Percentiles rank a stretch among this genome's conserved stretches.
Conservation (phyloP, 2,329 filamentous ascomycete genomes). For the Mycogone perniciosa region DNA sequence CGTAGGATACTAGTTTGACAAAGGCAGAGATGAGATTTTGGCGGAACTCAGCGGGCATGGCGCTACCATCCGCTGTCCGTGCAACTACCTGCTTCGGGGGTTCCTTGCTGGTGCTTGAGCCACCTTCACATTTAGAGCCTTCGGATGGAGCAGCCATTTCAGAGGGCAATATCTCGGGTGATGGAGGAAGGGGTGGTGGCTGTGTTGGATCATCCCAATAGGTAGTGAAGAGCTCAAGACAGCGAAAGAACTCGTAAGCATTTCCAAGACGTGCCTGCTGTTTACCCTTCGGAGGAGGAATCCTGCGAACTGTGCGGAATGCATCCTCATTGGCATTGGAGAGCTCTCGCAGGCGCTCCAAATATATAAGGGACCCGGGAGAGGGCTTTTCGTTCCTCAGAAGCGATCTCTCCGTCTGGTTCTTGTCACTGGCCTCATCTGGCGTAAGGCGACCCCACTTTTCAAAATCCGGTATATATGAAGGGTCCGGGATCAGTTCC, state of each 20-base stretch:
- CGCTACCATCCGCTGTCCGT: constrained; percentile 44
- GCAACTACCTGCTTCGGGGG: constrained; percentile 3
- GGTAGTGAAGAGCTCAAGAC: constrained; percentile 50
- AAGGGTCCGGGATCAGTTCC: constrained; percentile 48
- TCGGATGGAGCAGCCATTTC: constrained; percentile 14
- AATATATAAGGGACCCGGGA: constrained; percentile 52
- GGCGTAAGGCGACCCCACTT: constrained; percentile 44
- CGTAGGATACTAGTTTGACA: constrained; percentile 58
- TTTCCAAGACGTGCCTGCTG: constrained; percentile 52
- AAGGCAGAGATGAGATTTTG: constrained; percentile 53
- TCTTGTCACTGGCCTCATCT: constrained; percentile 44
- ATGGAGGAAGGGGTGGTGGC: constrained; percentile 25
- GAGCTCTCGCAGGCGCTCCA: constrained; percentile 53
- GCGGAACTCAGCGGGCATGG: constrained; percentile 53
- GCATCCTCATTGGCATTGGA: constrained; percentile 50
- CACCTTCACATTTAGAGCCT: constrained; percentile 3
- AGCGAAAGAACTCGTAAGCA: constrained; percentile 60
- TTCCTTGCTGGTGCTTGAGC: neutral
- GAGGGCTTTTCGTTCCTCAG: constrained; percentile 49
- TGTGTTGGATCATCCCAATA: constrained; percentile 58
- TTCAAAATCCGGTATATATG: constrained; percentile 47
- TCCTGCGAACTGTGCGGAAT: constrained; percentile 54
- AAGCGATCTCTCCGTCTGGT: constrained; percentile 40
- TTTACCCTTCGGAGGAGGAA: constrained; percentile 49
- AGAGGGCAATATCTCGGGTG: constrained; percentile 24